Percentiles rank a stretch among this genome's conserved stretches.
phyloP scores from a whole-genome alignment of 164 flowering plant genomes.

The Annona cherimola region DNA sequence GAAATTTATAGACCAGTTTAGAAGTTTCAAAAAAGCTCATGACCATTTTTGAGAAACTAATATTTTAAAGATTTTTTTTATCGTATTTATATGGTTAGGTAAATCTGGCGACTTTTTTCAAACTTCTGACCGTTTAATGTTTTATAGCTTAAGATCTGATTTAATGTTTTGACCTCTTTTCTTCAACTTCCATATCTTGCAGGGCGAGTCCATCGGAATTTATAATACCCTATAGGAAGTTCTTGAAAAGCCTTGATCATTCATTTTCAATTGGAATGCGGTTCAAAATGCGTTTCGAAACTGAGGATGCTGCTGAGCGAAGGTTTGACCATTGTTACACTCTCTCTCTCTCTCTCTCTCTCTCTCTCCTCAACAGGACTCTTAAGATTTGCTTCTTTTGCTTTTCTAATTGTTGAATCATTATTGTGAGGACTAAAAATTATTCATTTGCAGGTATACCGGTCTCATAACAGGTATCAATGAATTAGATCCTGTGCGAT shows the following conservation, averaged over 20 bases:
- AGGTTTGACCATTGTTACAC: conserved; percentile 37
- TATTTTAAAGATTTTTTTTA: too few relatives aligned
- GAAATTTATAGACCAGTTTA: too few relatives aligned
- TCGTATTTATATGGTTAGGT: too few relatives aligned
- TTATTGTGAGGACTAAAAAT: not conserved
- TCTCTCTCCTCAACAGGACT: too few relatives aligned
- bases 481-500: conserved; percentile 74
- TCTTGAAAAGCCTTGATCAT: conserved; percentile 51
- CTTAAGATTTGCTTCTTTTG: not conserved
- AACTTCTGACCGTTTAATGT: too few relatives aligned
- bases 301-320: conserved; percentile 84
- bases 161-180: not conserved
- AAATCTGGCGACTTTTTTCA: too few relatives aligned
- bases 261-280: conserved; percentile 63
- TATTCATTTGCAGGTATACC: conserved; percentile 42
- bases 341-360: not conserved
- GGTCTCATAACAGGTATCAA: conserved; percentile 69
- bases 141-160: not conserved
- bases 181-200: conserved; percentile 14
- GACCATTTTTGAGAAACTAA: too few relatives aligned
- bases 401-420: not conserved
- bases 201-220: conserved; percentile 81
- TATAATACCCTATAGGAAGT: conserved; percentile 58
- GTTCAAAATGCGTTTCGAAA: conserved; percentile 79
- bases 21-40: too few relatives aligned